phyloP scores from a whole-genome alignment of 2,329 filamentous ascomycete species.

The Ceratocystis huliohia region DNA sequence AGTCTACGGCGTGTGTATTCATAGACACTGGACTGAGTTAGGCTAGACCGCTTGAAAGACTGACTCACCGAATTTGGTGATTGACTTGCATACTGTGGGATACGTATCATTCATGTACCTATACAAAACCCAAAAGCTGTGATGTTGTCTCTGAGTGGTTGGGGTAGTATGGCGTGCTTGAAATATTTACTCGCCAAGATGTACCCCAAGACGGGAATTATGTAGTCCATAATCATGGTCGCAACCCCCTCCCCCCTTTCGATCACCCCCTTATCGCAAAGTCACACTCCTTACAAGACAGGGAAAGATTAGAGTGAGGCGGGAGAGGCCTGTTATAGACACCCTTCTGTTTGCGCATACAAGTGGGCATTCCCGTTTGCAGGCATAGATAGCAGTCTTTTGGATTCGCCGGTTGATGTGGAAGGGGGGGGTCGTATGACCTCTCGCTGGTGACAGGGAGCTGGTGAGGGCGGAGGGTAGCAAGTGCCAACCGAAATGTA shows the following conservation, averaged over 20 bases:
- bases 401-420: background rate
- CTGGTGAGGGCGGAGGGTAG: background rate
- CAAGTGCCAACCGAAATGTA: background rate
- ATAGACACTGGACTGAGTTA: background rate
- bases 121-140: too few species aligned
- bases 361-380: background rate
- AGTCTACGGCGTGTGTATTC: background rate
- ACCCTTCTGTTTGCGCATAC: background rate
- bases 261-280: background rate
- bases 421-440: background rate
- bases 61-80: background rate
- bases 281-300: background rate
- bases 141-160: background rate
- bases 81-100: slow-evolving; percentile 1
- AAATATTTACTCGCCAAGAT: background rate
- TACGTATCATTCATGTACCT: background rate
- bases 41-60: background rate
- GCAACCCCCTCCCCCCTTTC: background rate
- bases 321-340: background rate
- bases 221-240: background rate
- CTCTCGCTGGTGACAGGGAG: background rate
- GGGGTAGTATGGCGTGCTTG: slow-evolving; percentile 1
- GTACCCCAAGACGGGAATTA: background rate
- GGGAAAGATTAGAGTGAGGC: background rate
- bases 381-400: background rate